A percentile compares a stretch with the other conserved stretches of the same genome.
phyloP scores from a whole-genome alignment of 2,329 filamentous ascomycete genomes.

The Laburnicola sp. region DNA sequence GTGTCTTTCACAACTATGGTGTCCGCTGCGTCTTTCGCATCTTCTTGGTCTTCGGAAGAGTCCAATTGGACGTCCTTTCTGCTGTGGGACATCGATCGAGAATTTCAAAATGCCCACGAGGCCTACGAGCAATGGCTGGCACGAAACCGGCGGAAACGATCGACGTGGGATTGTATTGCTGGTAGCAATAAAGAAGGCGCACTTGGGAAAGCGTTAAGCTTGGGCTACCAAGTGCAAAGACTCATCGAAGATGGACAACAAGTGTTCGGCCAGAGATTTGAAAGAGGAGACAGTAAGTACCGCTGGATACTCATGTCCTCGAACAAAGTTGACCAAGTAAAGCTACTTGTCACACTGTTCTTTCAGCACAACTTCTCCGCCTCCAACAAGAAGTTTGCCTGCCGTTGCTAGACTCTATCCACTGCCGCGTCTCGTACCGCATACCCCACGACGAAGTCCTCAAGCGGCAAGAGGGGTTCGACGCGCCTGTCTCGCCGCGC shows the following conservation, averaged over 20 bases:
- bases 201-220: slow-evolving; percentile 29
- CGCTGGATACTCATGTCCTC: neutral
- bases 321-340: slow-evolving; percentile 16
- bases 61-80: slow-evolving; percentile 35
- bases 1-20: no score
- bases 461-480: slow-evolving; percentile 36
- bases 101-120: slow-evolving; percentile 39
- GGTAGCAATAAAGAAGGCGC: slow-evolving; percentile 30
- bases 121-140: slow-evolving; percentile 38
- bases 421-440: slow-evolving; percentile 20
- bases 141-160: slow-evolving; percentile 23
- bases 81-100: slow-evolving; percentile 43
- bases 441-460: slow-evolving; percentile 37
- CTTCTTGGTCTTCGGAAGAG: slow-evolving; percentile 27
- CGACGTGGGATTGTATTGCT: slow-evolving; percentile 32
- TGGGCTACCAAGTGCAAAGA: slow-evolving; percentile 32
- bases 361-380: slow-evolving; percentile 38
- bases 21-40: slow-evolving; percentile 2
- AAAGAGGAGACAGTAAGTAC: slow-evolving; percentile 37
- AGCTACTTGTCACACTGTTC: slow-evolving; percentile 37
- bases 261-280: slow-evolving; percentile 34
- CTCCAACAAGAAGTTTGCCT: slow-evolving; percentile 39
- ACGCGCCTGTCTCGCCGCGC: slow-evolving; percentile 35
- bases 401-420: slow-evolving; percentile 34
- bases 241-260: slow-evolving; percentile 34